Conservation (phyloP, 768 basidiomycete species). For the Mycena rebaudengoi region DNA sequence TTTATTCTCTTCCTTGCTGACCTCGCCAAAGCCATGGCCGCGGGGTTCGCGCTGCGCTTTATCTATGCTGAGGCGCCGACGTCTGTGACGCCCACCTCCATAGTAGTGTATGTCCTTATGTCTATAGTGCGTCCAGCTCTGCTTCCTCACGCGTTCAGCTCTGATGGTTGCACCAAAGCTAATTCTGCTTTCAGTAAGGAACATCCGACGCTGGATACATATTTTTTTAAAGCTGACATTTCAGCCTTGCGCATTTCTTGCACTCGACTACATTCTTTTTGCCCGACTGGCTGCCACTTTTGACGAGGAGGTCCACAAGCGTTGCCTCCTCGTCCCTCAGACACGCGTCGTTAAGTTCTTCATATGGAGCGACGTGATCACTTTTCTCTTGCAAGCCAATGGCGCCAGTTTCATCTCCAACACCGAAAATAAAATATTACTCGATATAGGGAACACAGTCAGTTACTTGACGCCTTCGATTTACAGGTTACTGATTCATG, state of each 20-base stretch:
- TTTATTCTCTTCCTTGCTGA: not conserved
- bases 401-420: constrained; percentile 42
- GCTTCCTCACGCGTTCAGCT: not conserved
- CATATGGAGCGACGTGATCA: constrained; percentile 55
- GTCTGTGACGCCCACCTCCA: no score
- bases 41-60: constrained; percentile 10
- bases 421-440: constrained; percentile 36
- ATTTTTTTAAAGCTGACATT: not conserved
- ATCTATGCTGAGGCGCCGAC: constrained; percentile 5
- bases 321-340: constrained; percentile 49
- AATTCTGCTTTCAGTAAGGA: not conserved
- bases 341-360: constrained; percentile 54
- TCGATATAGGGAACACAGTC: not conserved
- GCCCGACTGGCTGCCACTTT: constrained; percentile 49
- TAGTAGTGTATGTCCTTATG: no score
- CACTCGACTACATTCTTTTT: constrained; percentile 60
- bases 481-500: no score
- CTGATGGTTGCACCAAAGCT: not conserved
- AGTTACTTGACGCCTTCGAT: not conserved
- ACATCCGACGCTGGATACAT: not conserved
- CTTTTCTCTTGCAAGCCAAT: constrained; percentile 59
- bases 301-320: constrained; percentile 42
- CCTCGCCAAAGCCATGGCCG: constrained; percentile 1
- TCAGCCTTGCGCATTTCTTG: constrained; percentile 64
- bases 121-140: no score